phyloP scores from a whole-genome alignment of 805 yeast species.

The Wickerhamiella sergipiensis region DNA sequence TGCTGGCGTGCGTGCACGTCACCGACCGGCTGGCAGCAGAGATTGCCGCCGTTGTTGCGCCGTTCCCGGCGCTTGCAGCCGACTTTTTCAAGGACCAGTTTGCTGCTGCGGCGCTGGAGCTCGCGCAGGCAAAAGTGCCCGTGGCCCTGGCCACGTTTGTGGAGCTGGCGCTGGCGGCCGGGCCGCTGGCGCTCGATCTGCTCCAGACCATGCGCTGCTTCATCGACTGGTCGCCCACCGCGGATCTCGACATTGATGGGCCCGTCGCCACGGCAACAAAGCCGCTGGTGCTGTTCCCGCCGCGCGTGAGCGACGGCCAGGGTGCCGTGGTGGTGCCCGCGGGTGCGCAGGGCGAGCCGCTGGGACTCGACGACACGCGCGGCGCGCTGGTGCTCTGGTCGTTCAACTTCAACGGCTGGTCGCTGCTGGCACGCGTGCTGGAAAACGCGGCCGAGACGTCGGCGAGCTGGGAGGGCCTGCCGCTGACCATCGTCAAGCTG shows the following conservation, averaged over 20 bases:
- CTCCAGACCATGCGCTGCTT: constrained; percentile 47
- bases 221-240: constrained; percentile 24
- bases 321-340: constrained; percentile 33
- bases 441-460: constrained; percentile 37
- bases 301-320: constrained; percentile 36
- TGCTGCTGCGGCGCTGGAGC: constrained; percentile 31
- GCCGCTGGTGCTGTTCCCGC: constrained; percentile 47
- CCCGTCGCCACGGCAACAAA: constrained; percentile 31
- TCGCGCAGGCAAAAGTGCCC: constrained; percentile 68
- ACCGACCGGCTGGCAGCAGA: constrained; percentile 33
- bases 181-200: constrained; percentile 49
- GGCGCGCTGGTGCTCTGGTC: constrained; percentile 44
- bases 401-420: constrained; percentile 75
- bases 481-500: constrained; percentile 36
- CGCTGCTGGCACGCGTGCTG: constrained; percentile 62
- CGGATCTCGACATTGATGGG: constrained; percentile 23
- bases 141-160: constrained; percentile 44
- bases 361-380: constrained; percentile 29
- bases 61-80: constrained; percentile 33
- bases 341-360: constrained; percentile 58
- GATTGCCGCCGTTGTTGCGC: constrained; percentile 30
- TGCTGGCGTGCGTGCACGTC: constrained; percentile 37
- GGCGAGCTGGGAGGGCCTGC: constrained; percentile 27
- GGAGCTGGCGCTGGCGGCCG: constrained; percentile 32
- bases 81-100: constrained; percentile 36